Conservation (phyloP, 768 basidiomycete species). For the Kwoniella botswanensis region DNA sequence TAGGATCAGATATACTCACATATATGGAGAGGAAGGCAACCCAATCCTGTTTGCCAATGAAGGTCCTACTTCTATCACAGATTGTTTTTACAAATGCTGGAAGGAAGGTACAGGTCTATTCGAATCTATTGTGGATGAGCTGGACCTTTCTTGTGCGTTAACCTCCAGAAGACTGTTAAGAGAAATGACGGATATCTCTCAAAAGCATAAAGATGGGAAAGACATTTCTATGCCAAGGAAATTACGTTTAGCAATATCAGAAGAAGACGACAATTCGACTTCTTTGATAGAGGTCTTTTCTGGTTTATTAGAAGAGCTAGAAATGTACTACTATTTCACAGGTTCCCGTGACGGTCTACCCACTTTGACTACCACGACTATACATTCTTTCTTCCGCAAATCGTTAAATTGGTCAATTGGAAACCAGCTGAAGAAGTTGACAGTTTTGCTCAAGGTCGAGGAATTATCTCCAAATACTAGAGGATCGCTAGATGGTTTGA, state of each 20-base stretch:
- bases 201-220: neutral
- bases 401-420: neutral
- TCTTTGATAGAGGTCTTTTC: neutral
- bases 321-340: neutral
- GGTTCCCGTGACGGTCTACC: neutral
- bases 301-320: neutral
- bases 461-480: neutral
- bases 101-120: neutral
- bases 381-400: neutral
- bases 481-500: neutral
- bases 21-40: neutral
- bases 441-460: neutral
- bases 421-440: neutral
- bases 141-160: neutral
- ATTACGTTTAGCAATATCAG: neutral
- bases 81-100: neutral
- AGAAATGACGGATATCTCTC: neutral
- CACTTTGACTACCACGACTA: neutral
- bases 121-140: neutral
- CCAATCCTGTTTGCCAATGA: neutral
- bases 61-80: too few relatives aligned
- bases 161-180: neutral
- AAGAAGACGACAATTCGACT: neutral
- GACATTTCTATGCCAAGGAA: neutral
- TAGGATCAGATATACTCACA: neutral